Evolutionary conservation across 495 filamentous ascomycete species (phyloP), one percentile per base, ranked within the genome.

Genomic region (Oleoguttula mirabilis): DNA sequence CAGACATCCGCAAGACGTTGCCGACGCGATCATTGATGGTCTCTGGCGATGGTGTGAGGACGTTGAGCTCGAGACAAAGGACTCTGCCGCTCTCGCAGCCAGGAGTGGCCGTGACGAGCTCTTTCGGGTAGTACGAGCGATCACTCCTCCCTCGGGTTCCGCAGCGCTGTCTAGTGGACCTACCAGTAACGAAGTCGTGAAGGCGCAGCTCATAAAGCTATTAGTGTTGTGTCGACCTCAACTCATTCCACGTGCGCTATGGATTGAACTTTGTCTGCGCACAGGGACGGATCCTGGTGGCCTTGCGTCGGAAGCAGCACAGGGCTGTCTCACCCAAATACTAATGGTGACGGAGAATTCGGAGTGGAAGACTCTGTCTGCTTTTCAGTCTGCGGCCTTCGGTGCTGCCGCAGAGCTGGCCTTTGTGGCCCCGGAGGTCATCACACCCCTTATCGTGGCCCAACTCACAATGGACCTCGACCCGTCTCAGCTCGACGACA

Each of bases 191-290:
- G 36, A 69, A 12, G 51, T 63, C 8, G 49, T 80, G 10, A 69
- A 80, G 48, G 55, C 62, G 7, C 39, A 48, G 27, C 30, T 48
- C 32, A 31, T 28, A 76, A 36, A 85, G 52, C 59, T 94, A 10
- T 66, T 94, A 22, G 71, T 94, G 15, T 64, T 96, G n/a, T 76
- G 79, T 41, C 78, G 84, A 14, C 72, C 76, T 17, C 75, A 86
- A 40, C 58, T 98, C 23, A 71, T 95, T 46, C 80, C 87, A 0
- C 72, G 74, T 20, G 68, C 74, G 12, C 78, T 72, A 30, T 98
- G 92, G 92, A 98, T 98, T 57, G 77, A 82, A 20, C 55, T 84
- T 3, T 94, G 86, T 55, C 64, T 95, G 28, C 73, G 71, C 45
- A 74, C 81, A 17, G 75, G 79, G 17, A 66, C 82, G 3, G 90